Percentiles rank a stretch among this genome's conserved stretches.
Conservation (phyloP, 2,329 filamentous ascomycete species). For the Epichloe scottii region DNA sequence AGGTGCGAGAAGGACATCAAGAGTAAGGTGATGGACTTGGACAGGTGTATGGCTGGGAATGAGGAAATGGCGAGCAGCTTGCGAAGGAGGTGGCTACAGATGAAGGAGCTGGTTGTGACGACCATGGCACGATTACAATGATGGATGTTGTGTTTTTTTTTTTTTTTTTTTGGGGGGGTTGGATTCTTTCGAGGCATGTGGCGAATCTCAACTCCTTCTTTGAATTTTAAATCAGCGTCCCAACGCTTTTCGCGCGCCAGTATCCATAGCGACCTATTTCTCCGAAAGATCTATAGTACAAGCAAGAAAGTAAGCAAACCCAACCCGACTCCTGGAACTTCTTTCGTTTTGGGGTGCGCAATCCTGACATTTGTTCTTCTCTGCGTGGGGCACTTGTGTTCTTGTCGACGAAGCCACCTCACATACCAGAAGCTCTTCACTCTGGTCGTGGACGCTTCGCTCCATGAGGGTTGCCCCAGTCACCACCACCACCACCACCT, state of each 20-base stretch:
- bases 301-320: conserved; percentile 3
- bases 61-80: conserved; percentile 12
- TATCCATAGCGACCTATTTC: not conserved
- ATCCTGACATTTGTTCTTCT: not conserved
- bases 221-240: not conserved
- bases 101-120: conserved; percentile 12
- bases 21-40: conserved; percentile 18
- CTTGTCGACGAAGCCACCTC: not conserved
- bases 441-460: conserved; percentile 70
- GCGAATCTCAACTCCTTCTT: not conserved
- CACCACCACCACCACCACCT: conserved; percentile 30
- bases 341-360: not conserved
- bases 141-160: not conserved
- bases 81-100: conserved; percentile 15
- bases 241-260: conserved; percentile 6
- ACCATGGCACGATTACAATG: conserved; percentile 9
- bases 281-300: conserved; percentile 6
- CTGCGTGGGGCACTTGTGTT: not conserved
- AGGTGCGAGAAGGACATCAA: conserved; percentile 23
- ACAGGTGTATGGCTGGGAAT: conserved; percentile 18
- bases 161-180: no score
- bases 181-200: not conserved
- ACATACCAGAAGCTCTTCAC: conserved; percentile 17
- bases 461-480: conserved; percentile 70
- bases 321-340: not conserved